Evolutionary conservation across 2,329 filamentous ascomycete species (phyloP).

Genomic region (Incumbomyces delicatus): DNA sequence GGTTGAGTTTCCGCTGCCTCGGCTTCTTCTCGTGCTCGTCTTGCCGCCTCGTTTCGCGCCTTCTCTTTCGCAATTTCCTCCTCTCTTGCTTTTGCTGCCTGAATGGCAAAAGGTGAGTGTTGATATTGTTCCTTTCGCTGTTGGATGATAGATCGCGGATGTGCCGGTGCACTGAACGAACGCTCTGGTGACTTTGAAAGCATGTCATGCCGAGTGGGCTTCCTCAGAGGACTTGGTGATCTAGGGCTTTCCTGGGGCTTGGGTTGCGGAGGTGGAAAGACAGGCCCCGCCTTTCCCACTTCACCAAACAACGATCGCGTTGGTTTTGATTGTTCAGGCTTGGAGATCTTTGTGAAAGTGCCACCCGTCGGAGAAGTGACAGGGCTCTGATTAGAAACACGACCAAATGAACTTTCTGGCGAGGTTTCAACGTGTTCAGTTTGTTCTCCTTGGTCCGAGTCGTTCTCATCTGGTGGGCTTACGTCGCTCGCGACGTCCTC

Average conservation of each 20-base stretch:
- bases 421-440: slow-evolving; percentile 29
- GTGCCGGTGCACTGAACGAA: slow-evolving; percentile 30
- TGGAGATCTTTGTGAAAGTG: slow-evolving; percentile 31
- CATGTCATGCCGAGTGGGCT: slow-evolving; percentile 21
- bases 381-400: slow-evolving; percentile 26
- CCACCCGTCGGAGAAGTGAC: slow-evolving; percentile 30
- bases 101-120: slow-evolving; percentile 16
- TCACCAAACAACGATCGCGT: slow-evolving; percentile 36
- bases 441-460: slow-evolving; percentile 12
- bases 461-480: slow-evolving; percentile 22
- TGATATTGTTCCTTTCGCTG: slow-evolving; percentile 31
- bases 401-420: slow-evolving; percentile 37
- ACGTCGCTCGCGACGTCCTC: slow-evolving; percentile 37
- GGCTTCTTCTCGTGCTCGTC: slow-evolving; percentile 19
- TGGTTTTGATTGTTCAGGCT: slow-evolving; percentile 21
- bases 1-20: slow-evolving; percentile 29
- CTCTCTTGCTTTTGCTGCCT: slow-evolving; percentile 14
- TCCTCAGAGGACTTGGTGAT: slow-evolving; percentile 39
- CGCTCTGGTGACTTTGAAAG: slow-evolving; percentile 27
- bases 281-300: slow-evolving; percentile 26
- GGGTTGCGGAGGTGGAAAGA: slow-evolving; percentile 27
- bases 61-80: slow-evolving; percentile 17
- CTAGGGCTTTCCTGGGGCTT: slow-evolving; percentile 30
- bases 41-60: slow-evolving; percentile 15
- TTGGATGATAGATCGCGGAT: slow-evolving; percentile 29